Base-by-base conservation (phyloP, 2,329 filamentous ascomycete species). In the Penicillium frequentans region DNA sequence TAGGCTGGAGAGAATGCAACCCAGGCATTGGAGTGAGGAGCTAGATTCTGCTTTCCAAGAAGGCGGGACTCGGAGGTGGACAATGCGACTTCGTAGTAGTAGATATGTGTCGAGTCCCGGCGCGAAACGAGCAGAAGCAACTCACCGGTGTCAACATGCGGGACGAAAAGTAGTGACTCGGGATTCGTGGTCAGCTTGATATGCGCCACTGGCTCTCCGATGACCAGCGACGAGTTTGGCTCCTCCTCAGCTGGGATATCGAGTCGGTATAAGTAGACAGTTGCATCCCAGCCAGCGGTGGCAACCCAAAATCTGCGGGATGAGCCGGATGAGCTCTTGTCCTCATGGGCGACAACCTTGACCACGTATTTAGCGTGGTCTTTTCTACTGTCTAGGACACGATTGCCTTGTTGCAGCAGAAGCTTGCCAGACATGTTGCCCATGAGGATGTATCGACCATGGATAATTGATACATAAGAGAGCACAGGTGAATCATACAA, bases 21-120 rank as follows among this genome's bases (percentile, higher is more conserved):
- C 86, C 86, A 88, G n/a, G 84, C 79, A 65, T 84, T 86, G 3
- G 84, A 85, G 64, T 85, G 80, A 1, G 85, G 85, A 9, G 85
- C 83, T 3, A 87, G 77, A 60, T 86, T 86, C 62, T 87, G 85
- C 56, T 77, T 78, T 24, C 84, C 84, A 3, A 84, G 71, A 9
- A 83, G 72, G 26, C 66, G 64, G 49, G 78, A 72, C 52, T 73
- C 64, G 49, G 11, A 45, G 42, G 21, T 46, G 16, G 42, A 23
- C 33, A 23, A n/a, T 24, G 29, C 4, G 29, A 73, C 64, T 49
- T 64, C 53, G 55, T 86, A 86, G 70, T 83, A 87, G 62, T 84
- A 81, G 23, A 87, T 72, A 63, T 80, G 81, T 2, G 81, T 85
- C 4, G 84, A 86, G 65, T 87, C 85, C 54, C 81, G 77, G 42